These are phyloP conservation scores for Yarrowia hollandica DNA, from an alignment of 805 yeast genomes.

Conservation along the genomic window DNA sequence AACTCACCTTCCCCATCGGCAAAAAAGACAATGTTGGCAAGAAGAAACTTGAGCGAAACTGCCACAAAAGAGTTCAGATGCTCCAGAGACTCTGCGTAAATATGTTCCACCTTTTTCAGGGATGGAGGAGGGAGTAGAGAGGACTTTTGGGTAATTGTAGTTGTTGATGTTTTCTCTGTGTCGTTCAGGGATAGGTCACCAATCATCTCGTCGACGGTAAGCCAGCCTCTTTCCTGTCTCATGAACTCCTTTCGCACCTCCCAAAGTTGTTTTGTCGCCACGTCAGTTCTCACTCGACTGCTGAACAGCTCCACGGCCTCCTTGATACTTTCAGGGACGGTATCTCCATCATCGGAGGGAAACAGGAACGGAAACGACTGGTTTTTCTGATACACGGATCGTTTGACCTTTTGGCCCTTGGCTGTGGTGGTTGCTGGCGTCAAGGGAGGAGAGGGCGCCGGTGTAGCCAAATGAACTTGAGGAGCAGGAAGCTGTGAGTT, in stretches of 20 bases:
- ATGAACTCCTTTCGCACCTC: constrained; percentile 68
- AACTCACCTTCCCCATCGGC: constrained; percentile 28
- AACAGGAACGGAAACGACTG: constrained; percentile 66
- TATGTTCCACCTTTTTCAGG: constrained; percentile 57
- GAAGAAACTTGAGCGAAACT: constrained; percentile 64
- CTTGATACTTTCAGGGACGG: constrained; percentile 68
- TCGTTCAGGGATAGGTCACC: not conserved
- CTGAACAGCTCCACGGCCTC: constrained; percentile 76
- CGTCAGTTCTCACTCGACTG: constrained; percentile 61
- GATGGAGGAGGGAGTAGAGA: constrained; percentile 39
- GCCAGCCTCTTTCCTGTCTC: constrained; percentile 70
- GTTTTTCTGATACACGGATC: constrained; percentile 58
- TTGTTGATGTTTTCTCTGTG: not conserved
- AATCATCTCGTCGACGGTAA: constrained; percentile 27
- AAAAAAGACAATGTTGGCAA: constrained; percentile 46
- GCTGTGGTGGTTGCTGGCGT: constrained; percentile 46
- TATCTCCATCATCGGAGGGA: constrained; percentile 49
- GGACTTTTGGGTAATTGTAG: not conserved
- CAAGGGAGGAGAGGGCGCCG: constrained; percentile 79
- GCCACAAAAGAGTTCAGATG: constrained; percentile 62
- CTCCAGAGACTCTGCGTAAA: constrained; percentile 56
- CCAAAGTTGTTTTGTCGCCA: constrained; percentile 71
- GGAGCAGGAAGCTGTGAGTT: constrained; percentile 53
- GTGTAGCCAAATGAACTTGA: constrained; percentile 75
- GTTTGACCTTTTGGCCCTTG: constrained; percentile 38